Conservation (phyloP, 257 asterid genomes). For the Fraxinus quadrangulata region DNA sequence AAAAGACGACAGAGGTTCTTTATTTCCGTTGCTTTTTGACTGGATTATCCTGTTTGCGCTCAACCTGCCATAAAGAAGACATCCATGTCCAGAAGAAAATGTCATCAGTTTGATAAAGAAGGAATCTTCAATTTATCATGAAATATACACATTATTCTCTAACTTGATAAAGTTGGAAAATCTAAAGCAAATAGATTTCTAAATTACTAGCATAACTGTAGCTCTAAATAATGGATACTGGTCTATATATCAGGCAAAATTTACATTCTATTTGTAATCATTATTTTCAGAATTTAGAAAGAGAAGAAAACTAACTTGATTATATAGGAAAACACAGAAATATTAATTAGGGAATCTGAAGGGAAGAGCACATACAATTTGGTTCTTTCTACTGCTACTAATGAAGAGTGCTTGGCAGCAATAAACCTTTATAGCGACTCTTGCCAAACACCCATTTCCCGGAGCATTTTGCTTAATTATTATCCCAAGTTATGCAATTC, state of each 20-base stretch:
- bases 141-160: not conserved
- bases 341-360: not conserved
- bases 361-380: not conserved
- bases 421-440: not conserved
- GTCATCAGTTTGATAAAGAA: not conserved
- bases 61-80: conserved; percentile 47
- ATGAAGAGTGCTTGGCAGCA: not conserved
- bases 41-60: conserved; percentile 47
- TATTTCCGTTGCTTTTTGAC: conserved; percentile 61
- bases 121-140: not conserved
- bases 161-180: not conserved
- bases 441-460: not conserved
- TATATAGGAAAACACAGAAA: not conserved
- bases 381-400: not conserved
- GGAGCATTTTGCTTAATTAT: not conserved
- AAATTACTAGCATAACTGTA: not conserved
- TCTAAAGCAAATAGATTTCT: not conserved
- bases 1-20: conserved; percentile 13
- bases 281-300: conserved; percentile 1
- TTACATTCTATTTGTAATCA: not conserved
- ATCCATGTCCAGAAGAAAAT: conserved; percentile 2
- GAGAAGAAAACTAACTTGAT: not conserved
- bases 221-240: not conserved
- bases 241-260: not conserved
- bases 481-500: not conserved